Base-by-base conservation (phyloP, 495 filamentous ascomycete species). In the Platismatia glauca region DNA sequence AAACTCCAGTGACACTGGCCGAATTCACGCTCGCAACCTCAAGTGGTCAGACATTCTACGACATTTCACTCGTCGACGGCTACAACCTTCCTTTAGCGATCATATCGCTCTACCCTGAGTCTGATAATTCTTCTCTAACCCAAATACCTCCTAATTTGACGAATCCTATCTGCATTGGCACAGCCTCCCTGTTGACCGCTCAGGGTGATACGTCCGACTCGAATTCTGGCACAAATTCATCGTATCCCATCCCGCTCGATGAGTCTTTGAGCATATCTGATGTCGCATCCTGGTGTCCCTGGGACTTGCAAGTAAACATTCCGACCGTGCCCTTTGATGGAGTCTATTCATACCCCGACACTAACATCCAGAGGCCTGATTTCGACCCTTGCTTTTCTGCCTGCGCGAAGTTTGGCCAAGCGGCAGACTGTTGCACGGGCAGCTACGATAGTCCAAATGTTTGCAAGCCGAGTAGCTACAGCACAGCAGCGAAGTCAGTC, bases 1-100 rank as follows among this genome's bases (percentile, higher is more conserved):
- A 78, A 37, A 77, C 82, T 5, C 89, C 89, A 2, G 81, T 81
- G 8, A 89, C 86, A 5, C 78, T 93, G 8, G 87, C 86, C 22
- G 89, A 93, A 65, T 89, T 91, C 70, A 89, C 85, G 57, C 80
- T 91, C 44, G 76, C 78, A 43, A 74, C 77, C n/a, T 71, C 74
- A 38, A 76, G 78, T 60, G 77, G 74, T 16, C 83, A 89, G 69
- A 86, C 83, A 7, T 92, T 87, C 72, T 91, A 91, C 72, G 89
- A 93, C 72, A 87, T 93, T 63, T 90, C 87, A 39, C 81, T 92
- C 39, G 89, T 93, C 34, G 89, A 93, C 71, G 89, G 89, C 46
- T 91, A 92, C 78, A 91, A 92, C 71, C 73, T 92, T 12, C 87
- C 87, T 9, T 66, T 93, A 58, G 86, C 77, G 34, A 84, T 93